Conservation (phyloP, 2,329 filamentous ascomycete species). For the Emericellopsis atlantica region DNA sequence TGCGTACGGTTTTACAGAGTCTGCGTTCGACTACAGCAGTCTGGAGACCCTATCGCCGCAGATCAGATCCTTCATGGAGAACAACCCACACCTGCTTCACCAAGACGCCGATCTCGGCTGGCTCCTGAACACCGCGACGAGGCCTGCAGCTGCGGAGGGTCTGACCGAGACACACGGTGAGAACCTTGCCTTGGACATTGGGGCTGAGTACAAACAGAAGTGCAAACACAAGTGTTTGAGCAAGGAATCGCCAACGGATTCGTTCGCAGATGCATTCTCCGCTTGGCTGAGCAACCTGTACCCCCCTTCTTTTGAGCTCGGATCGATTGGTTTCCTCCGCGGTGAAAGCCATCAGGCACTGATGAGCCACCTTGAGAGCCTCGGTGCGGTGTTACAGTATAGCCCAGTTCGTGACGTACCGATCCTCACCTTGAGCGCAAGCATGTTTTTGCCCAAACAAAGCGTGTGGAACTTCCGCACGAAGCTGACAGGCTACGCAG, state of each 20-base stretch:
- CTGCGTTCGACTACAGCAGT: conserved; percentile 29
- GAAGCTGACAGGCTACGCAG: conserved; percentile 1
- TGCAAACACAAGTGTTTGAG: neutral
- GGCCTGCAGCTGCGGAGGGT: too few species aligned
- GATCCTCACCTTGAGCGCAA: conserved; percentile 10
- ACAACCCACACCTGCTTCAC: conserved; percentile 28
- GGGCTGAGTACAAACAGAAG: conserved; percentile 7
- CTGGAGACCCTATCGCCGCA: conserved; percentile 29
- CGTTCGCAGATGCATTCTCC: conserved; percentile 13
- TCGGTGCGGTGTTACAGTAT: too few species aligned
- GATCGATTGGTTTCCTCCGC: conserved; percentile 36
- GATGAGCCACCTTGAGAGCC: conserved; percentile 33
- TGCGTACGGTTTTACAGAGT: conserved; percentile 56
- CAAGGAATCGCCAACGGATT: conserved; percentile 3
- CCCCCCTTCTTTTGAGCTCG: conserved; percentile 37
- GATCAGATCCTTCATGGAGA: conserved; percentile 30
- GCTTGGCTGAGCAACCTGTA: conserved; percentile 27
- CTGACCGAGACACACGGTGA: neutral
- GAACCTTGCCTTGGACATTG: neutral
- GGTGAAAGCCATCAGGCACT: conserved; percentile 30
- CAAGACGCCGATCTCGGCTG: conserved; percentile 34
- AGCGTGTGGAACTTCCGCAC: conserved; percentile 1
- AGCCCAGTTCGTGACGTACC: too few species aligned
- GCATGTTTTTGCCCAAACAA: conserved; percentile 4
- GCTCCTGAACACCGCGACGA: conserved; percentile 8